Conservation (phyloP, 2,329 filamentous ascomycete genomes). For the Cytospora piceicola region DNA sequence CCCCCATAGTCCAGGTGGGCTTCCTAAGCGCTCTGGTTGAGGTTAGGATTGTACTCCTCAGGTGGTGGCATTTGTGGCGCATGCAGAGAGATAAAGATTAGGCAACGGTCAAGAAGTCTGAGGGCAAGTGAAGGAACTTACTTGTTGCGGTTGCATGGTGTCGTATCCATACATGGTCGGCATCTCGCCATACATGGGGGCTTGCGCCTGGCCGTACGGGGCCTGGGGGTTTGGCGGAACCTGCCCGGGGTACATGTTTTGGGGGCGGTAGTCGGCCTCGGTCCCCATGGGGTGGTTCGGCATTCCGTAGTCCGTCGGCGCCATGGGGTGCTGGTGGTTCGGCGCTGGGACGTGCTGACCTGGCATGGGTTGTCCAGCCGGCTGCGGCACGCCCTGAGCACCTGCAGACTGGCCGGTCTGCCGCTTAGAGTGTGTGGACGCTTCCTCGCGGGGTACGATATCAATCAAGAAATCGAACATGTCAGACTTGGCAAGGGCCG, state of each 20-base stretch:
- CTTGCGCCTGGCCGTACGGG: slow-evolving; percentile 77
- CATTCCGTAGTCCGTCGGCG: slow-evolving; percentile 64
- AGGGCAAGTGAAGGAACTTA: slow-evolving; percentile 48
- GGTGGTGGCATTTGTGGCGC: slow-evolving; percentile 47
- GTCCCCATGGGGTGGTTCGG: slow-evolving; percentile 65
- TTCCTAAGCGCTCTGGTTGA: slow-evolving; percentile 29
- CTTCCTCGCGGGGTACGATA: slow-evolving; percentile 95
- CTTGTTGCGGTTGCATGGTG: slow-evolving; percentile 81
- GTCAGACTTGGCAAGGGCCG: slow-evolving; percentile 92
- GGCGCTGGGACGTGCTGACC: slow-evolving; percentile 59
- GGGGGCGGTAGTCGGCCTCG: slow-evolving; percentile 80
- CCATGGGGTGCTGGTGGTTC: slow-evolving; percentile 64
- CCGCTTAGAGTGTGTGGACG: slow-evolving; percentile 81
- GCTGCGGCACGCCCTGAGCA: slow-evolving; percentile 48
- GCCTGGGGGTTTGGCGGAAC: slow-evolving; percentile 73
- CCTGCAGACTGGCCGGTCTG: slow-evolving; percentile 55
- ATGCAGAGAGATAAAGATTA: slow-evolving; percentile 37
- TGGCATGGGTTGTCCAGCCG: slow-evolving; percentile 57
- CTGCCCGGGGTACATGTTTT: slow-evolving; percentile 79
- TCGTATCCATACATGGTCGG: slow-evolving; percentile 86
- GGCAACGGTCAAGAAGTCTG: slow-evolving; percentile 8
- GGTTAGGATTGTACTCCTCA: slow-evolving; percentile 48
- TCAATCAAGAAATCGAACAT: slow-evolving; percentile 99
- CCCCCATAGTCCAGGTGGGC: slow-evolving; percentile 4
- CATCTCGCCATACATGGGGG: slow-evolving; percentile 80